These are phyloP conservation scores for Penicillium soppii DNA, from an alignment of 495 filamentous ascomycete genomes.

Conservation along the genomic window DNA sequence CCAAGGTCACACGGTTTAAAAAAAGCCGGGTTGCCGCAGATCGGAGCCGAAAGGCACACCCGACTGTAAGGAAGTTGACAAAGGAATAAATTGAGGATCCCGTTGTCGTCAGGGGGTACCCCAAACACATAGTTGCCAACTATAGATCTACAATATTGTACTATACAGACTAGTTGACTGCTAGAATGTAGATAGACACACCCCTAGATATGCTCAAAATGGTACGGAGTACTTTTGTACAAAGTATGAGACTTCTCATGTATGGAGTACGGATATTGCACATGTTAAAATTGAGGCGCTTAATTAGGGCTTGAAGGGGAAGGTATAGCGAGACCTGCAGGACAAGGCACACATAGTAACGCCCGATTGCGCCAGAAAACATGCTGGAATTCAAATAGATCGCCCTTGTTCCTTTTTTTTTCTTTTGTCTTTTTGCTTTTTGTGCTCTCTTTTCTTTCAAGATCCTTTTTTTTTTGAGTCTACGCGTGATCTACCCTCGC, in stretches of 20 bases:
- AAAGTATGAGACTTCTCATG: too few species aligned
- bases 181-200: background rate
- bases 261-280: too few species aligned
- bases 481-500: slow-evolving; percentile 25
- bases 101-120: slow-evolving; percentile 4
- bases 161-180: too few species aligned
- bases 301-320: background rate
- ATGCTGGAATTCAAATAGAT: slow-evolving; percentile 14
- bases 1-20: background rate
- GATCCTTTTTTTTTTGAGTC: slow-evolving; percentile 4
- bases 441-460: slow-evolving; percentile 18
- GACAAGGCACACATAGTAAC: background rate
- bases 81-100: background rate
- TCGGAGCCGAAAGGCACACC: background rate
- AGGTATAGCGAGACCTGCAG: slow-evolving; percentile 9
- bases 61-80: background rate
- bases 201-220: too few species aligned
- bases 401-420: slow-evolving; percentile 1
- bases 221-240: too few species aligned
- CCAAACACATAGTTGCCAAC: slow-evolving; percentile 4
- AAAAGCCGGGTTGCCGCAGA: slow-evolving; percentile 6
- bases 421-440: slow-evolving; percentile 9
- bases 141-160: slow-evolving; percentile 4
- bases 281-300: background rate
- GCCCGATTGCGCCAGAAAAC: slow-evolving; percentile 2